These are phyloP conservation scores for Salix dunnii DNA, from an alignment of 345 rosid genomes.

Conservation along the genomic window DNA sequence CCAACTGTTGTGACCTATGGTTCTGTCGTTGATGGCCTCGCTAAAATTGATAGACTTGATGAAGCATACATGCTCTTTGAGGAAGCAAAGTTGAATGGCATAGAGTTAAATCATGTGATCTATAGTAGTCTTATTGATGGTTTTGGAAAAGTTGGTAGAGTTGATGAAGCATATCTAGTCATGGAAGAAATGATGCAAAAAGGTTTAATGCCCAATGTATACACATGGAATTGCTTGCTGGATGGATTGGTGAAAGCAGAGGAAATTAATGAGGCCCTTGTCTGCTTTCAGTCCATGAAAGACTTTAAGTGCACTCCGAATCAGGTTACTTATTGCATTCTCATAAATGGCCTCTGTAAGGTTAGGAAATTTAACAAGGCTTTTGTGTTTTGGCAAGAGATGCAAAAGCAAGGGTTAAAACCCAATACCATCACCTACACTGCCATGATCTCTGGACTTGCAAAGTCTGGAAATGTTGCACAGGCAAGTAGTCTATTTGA, in stretches of 20 bases:
- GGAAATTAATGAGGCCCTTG: constrained; percentile 81
- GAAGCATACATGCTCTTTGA: constrained; percentile 97
- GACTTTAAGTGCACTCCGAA: constrained; percentile 68
- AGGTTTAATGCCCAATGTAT: constrained; percentile 74
- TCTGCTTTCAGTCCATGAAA: constrained; percentile 82
- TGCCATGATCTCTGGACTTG: constrained; percentile 80
- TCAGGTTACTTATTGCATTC: constrained; percentile 67
- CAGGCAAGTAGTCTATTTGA: constrained; percentile 69
- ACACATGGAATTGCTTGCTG: constrained; percentile 94
- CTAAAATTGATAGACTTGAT: constrained; percentile 91
- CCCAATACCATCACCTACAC: constrained; percentile 71
- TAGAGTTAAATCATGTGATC: constrained; percentile 68
- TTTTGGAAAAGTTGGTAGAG: constrained; percentile 92
- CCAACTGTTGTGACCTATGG: constrained; percentile 94
- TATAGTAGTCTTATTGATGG: constrained; percentile 91
- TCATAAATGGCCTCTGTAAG: constrained; percentile 83
- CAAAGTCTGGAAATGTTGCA: constrained; percentile 76
- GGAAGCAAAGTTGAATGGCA: constrained; percentile 79
- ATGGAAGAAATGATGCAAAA: constrained; percentile 94
- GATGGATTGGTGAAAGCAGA: constrained; percentile 87
- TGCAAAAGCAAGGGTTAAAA: constrained; percentile 74
- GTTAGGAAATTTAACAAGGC: constrained; percentile 92
- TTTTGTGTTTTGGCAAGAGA: constrained; percentile 97
- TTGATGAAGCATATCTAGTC: constrained; percentile 92
- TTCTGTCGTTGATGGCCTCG: constrained; percentile 78